Conservation (phyloP, 108 stramenopile species). For the Schizochytrium sp. region DNA sequence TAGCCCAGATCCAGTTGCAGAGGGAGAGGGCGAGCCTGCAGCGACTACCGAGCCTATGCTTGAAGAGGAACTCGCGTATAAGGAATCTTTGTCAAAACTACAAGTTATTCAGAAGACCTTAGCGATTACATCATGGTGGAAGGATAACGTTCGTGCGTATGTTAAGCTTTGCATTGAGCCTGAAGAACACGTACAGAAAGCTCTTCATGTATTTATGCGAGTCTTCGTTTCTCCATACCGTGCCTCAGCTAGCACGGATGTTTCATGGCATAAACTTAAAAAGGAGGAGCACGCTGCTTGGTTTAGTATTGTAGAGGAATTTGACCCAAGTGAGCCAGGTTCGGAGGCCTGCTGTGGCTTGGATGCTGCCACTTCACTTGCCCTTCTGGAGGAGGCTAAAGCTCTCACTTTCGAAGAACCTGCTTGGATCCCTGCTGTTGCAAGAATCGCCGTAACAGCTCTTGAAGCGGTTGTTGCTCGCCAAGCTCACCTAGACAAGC, state of each 20-base stretch:
- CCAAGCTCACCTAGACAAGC: not conserved
- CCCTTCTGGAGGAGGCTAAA: constrained; percentile 46
- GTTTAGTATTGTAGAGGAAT: not conserved
- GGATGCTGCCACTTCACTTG: not conserved
- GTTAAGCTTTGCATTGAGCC: constrained; percentile 51
- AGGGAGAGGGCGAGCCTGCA: not conserved
- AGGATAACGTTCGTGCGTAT: constrained; percentile 22
- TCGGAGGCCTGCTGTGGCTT: constrained; percentile 36
- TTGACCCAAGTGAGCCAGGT: constrained; percentile 43
- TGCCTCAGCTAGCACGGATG: not conserved
- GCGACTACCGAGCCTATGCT: not conserved
- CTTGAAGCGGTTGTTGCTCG: constrained; percentile 14
- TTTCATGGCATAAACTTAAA: not conserved
- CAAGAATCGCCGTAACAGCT: not conserved
- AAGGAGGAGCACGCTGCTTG: not conserved
- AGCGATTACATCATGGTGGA: not conserved
- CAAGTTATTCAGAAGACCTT: not conserved
- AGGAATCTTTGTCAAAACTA: not conserved
- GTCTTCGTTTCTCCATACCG: not conserved
- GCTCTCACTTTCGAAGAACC: not conserved
- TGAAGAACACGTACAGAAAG: constrained; percentile 25
- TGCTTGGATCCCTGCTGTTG: constrained; percentile 2
- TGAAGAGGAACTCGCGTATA: constrained; percentile 8
- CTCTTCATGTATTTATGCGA: not conserved
- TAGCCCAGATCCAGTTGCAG: not conserved